Percentiles rank a stretch among this genome's conserved stretches.
Evolutionary conservation across 352 stramenopile genomes (phyloP).

Genomic region (Globisporangium irregulare): DNA sequence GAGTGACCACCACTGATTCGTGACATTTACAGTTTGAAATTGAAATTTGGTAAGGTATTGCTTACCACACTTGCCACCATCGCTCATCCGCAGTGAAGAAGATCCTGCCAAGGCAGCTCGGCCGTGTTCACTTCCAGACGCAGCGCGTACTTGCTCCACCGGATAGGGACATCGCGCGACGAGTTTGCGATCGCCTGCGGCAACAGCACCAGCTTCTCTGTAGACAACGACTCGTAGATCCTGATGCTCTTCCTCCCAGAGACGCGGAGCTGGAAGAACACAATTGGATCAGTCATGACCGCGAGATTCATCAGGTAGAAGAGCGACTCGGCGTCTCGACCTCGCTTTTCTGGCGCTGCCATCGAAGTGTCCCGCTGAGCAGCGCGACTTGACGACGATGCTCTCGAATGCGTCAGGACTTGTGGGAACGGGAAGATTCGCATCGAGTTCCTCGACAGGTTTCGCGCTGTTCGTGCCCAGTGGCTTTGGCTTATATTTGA

Average conservation of each 20-base stretch:
- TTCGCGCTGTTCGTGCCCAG: not conserved
- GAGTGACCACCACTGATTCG: not conserved
- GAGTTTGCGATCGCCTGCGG: constrained; percentile 1
- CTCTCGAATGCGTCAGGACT: not conserved
- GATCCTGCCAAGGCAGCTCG: constrained; percentile 1
- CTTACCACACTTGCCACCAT: not conserved
- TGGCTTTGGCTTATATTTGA: not conserved
- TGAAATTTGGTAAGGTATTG: too few relatives aligned
- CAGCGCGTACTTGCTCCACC: not conserved
- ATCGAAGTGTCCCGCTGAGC: not conserved
- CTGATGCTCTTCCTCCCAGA: constrained; percentile 1
- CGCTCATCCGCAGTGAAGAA: constrained; percentile 6
- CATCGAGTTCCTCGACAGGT: not conserved
- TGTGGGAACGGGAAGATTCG: not conserved
- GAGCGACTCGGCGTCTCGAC: constrained; percentile 6
- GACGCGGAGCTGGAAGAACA: constrained; percentile 2
- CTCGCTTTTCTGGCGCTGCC: not conserved
- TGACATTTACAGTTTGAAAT: not conserved
- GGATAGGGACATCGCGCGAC: not conserved
- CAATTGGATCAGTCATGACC: constrained; percentile 14
- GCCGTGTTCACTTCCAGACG: not conserved
- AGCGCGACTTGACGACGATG: not conserved
- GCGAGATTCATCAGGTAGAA: constrained; percentile 17
- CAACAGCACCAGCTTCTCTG: not conserved
- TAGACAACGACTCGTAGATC: not conserved